phyloP scores from a whole-genome alignment of 2,329 filamentous ascomycete genomes.

The Aspergillus thermomutatus region DNA sequence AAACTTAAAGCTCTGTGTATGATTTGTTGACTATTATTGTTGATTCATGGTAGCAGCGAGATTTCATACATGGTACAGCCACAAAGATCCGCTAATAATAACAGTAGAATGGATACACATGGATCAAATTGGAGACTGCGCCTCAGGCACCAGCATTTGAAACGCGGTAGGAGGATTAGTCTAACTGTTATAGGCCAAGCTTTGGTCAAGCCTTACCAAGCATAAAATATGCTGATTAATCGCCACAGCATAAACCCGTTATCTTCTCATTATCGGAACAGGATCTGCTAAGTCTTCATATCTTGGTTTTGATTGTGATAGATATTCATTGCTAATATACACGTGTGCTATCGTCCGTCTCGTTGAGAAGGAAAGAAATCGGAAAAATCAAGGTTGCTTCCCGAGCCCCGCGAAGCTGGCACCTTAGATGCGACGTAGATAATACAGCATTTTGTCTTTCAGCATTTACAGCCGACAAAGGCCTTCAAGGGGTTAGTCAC shows the following conservation, averaged over 20 bases:
- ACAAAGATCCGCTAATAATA: neutral
- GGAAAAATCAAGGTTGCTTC: neutral
- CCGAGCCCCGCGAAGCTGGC: neutral
- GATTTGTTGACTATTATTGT: neutral
- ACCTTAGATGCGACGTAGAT: neutral
- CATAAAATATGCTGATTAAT: neutral
- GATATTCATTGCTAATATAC: neutral
- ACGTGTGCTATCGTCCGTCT: neutral
- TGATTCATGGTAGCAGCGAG: neutral
- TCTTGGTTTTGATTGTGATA: neutral
- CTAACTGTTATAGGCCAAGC: slow-evolving; percentile 9
- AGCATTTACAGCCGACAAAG: neutral
- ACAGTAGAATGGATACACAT: neutral
- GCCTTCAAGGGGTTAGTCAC: slow-evolving; percentile 2
- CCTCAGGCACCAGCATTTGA: neutral
- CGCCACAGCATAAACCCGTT: neutral
- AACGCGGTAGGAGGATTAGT: neutral
- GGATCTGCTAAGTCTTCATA: neutral
- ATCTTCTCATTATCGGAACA: neutral
- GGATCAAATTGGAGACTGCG: neutral
- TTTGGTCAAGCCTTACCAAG: slow-evolving; percentile 12
- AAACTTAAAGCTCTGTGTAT: neutral
- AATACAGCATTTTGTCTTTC: neutral
- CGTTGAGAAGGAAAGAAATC: neutral
- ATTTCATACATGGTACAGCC: neutral